A percentile compares a stretch with the other conserved stretches of the same genome.
Conservation (phyloP, 805 yeast genomes). For the Candida tallmaniae region DNA sequence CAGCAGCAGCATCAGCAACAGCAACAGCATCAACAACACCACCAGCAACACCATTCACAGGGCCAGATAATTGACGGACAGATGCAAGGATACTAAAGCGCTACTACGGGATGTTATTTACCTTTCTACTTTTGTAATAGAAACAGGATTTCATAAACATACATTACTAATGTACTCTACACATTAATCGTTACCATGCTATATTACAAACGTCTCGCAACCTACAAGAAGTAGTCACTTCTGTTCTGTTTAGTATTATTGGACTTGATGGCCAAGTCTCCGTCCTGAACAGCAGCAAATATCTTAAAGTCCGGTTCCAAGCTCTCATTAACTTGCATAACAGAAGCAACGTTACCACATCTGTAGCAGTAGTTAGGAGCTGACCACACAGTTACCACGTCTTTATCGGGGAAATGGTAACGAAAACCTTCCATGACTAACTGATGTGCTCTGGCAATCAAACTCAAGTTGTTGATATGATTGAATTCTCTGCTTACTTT, state of each 20-base stretch:
- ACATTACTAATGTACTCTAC: not conserved
- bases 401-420: slow-evolving; percentile 93
- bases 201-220: not conserved
- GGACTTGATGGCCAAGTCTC: slow-evolving; percentile 41
- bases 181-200: not conserved
- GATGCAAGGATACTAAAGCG: slow-evolving; percentile 11
- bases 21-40: slow-evolving; percentile 15
- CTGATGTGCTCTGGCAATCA: slow-evolving; percentile 96
- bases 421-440: slow-evolving; percentile 98
- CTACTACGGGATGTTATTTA: not conserved
- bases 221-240: slow-evolving; percentile 40
- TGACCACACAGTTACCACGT: slow-evolving; percentile 96
- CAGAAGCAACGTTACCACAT: slow-evolving; percentile 98
- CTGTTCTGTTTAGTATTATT: slow-evolving; percentile 39
- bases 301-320: slow-evolving; percentile 87
- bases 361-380: slow-evolving; percentile 97
- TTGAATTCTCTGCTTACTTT: slow-evolving; percentile 94
- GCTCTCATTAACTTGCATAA: slow-evolving; percentile 90
- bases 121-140: not conserved
- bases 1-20: slow-evolving; percentile 24
- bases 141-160: too few relatives aligned
- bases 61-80: slow-evolving; percentile 12
- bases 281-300: slow-evolving; percentile 93
- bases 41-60: too few relatives aligned
- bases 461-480: slow-evolving; percentile 82